These are phyloP conservation scores for Domatiomyces globalis DNA, from an alignment of 2,329 filamentous ascomycete genomes.

Conservation along the genomic window DNA sequence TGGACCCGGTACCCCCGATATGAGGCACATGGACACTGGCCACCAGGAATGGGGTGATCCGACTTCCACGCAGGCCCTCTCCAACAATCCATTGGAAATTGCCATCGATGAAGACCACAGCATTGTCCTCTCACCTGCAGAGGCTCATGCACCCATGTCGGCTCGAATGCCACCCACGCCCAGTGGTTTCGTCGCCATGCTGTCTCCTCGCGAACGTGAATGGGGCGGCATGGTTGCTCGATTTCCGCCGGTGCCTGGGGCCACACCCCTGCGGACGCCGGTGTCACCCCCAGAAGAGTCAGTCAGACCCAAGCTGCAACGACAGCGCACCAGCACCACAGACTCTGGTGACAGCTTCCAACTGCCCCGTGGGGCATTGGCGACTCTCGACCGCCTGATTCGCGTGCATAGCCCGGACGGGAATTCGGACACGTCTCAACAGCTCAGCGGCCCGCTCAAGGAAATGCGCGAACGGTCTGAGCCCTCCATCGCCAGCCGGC, in stretches of 20 bases:
- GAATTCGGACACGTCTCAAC: slow-evolving; percentile 25
- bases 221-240: slow-evolving; percentile 43
- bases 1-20: slow-evolving; percentile 69
- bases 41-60: slow-evolving; percentile 12
- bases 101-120: slow-evolving; percentile 26
- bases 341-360: slow-evolving; percentile 42
- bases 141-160: slow-evolving; percentile 10
- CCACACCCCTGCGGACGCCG: slow-evolving; percentile 5
- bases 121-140: slow-evolving; percentile 15
- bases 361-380: slow-evolving; percentile 66
- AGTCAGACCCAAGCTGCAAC: slow-evolving; percentile 1
- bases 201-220: slow-evolving; percentile 21
- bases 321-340: slow-evolving; percentile 3
- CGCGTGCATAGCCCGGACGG: slow-evolving; percentile 33
- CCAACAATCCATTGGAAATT: slow-evolving; percentile 12
- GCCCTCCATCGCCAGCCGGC: slow-evolving; percentile 30
- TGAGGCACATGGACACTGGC: slow-evolving; percentile 27
- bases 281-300: not conserved
- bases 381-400: slow-evolving; percentile 62
- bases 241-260: slow-evolving; percentile 28
- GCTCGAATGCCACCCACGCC: slow-evolving; percentile 11
- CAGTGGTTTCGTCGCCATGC: slow-evolving; percentile 19
- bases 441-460: slow-evolving; percentile 19
- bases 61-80: not conserved
- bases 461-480: slow-evolving; percentile 49